Percentiles rank a stretch among this genome's conserved stretches.
phyloP scores from a whole-genome alignment of 768 basidiomycete species.

The Wakefieldia striispora region DNA sequence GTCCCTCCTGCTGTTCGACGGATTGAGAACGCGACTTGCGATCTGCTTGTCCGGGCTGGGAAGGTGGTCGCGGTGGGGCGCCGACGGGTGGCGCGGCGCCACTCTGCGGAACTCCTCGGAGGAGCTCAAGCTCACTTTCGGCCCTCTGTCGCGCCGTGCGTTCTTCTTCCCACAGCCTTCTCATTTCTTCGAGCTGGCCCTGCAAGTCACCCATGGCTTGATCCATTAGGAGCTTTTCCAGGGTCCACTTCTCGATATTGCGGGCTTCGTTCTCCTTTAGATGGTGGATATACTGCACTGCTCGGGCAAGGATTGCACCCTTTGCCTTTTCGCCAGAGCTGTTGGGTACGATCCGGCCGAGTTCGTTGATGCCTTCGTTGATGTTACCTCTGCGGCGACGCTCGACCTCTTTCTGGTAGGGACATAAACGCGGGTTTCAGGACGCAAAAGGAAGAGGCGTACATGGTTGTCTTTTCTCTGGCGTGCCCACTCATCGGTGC shows the following conservation, averaged over 20 bases:
- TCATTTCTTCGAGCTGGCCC: constrained; percentile 78
- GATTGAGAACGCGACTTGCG: constrained; percentile 28
- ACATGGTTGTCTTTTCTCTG: constrained; percentile 84
- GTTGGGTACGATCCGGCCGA: constrained; percentile 85
- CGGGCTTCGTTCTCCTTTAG: constrained; percentile 88
- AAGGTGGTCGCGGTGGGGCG: constrained; percentile 15
- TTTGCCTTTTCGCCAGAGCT: constrained; percentile 88
- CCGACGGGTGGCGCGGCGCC: not conserved
- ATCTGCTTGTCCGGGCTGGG: constrained; percentile 7
- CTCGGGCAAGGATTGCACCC: constrained; percentile 82
- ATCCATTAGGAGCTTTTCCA: constrained; percentile 90
- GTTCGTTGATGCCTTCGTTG: constrained; percentile 93
- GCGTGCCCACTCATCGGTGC: constrained; percentile 75
- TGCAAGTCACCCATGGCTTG: constrained; percentile 88
- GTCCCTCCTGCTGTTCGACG: constrained; percentile 25
- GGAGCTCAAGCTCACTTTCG: constrained; percentile 61
- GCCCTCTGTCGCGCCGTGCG: constrained; percentile 54
- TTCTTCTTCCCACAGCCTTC: constrained; percentile 81
- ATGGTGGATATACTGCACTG: constrained; percentile 89
- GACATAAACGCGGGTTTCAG: not conserved
- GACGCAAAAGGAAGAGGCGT: constrained; percentile 23
- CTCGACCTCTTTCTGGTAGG: constrained; percentile 91
- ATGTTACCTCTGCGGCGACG: constrained; percentile 92
- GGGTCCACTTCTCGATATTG: constrained; percentile 91
- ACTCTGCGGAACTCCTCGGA: constrained; percentile 39